Evolutionary conservation across 2,329 filamentous ascomycete genomes (phyloP).

Genomic region (Fusarium sp.): DNA sequence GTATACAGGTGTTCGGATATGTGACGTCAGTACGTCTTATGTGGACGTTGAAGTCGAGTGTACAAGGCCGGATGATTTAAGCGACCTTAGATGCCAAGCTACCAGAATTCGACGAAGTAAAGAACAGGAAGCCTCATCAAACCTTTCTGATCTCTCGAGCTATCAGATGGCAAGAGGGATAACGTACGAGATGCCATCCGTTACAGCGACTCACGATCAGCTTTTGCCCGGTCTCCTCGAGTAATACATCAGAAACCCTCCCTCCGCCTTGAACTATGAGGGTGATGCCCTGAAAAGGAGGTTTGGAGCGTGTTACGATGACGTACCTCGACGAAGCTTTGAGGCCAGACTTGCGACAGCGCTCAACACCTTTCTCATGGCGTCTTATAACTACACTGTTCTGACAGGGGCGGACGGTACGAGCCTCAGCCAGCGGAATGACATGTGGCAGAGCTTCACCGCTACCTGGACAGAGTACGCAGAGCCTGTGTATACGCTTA

Average conservation of each 20-base stretch:
- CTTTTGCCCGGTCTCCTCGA: too few relatives aligned
- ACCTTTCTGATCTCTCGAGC: too few relatives aligned
- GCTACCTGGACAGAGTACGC: background rate
- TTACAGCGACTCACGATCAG: too few relatives aligned
- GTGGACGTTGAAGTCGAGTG: background rate
- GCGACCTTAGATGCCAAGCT: background rate
- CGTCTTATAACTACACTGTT: background rate
- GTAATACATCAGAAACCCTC: too few relatives aligned
- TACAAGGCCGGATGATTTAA: rapidly evolving
- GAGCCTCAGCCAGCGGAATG: background rate
- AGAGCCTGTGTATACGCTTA: background rate
- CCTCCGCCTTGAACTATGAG: too few relatives aligned
- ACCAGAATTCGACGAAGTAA: background rate
- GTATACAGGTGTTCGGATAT: background rate
- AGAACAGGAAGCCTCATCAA: too few relatives aligned
- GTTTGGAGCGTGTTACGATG: background rate
- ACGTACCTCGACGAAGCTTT: background rate
- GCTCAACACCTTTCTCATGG: background rate
- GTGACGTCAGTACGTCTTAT: constrained; percentile 1
- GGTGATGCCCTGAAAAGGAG: too few relatives aligned
- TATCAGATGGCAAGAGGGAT: rapidly evolving
- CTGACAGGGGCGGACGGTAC: background rate
- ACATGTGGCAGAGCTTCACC: background rate
- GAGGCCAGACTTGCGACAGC: background rate
- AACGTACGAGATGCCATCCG: background rate